Evolutionary conservation across 768 basidiomycete genomes (phyloP), one percentile per base, ranked within the genome.

Genomic region (Leucogyrophana mollusca): DNA sequence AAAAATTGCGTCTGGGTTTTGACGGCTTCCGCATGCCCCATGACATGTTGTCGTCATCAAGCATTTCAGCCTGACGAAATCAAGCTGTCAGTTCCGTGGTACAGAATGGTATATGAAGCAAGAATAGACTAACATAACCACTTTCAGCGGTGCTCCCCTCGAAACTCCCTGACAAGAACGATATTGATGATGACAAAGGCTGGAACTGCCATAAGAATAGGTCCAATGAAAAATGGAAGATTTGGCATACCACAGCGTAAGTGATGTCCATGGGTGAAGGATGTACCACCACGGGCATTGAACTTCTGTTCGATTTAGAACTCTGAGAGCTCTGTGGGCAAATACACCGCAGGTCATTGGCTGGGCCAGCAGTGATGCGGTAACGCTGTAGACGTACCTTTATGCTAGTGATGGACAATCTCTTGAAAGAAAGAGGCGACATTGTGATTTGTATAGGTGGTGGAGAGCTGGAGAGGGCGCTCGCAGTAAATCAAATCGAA

Each of bases 41-140:
- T 18, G 59, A 57, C 59, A 63, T 63, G 32, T 61, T 61, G 34
- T 61, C 59, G 2, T 61, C 59, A 4, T 60, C 59, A 5, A 61
- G 58, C 61, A 63, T 55, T 35, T 61, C 53, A 3, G 59, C 59
- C 59, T 60, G 47, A 1, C 4, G 13, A 32, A 9, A 41, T 17
- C 13, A 40, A 38, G 35, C 4, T 5, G 25, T 39, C 2, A 32
- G 16, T 17, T 37, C 36, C 21, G 34, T 17, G 9, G 8, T 16
- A 16, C 9, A 3, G 10, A 6, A 33, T 13, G 7, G n/a, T n/a
- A n/a, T n/a, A 13, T 2, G 7, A 25, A 11, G 6, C 10, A 21
- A 22, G 37, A 13, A 30, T 34, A 11, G 37, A 17, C 52, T 55
- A 9, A 60, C 61, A 40, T 55, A 58, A 45, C 49, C 48, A 3